Percentiles rank a stretch among this genome's conserved stretches.
These are phyloP conservation scores for Marasmius fiardii DNA, from an alignment of 1,284 basidiomycete genomes.

Conservation along the genomic window DNA sequence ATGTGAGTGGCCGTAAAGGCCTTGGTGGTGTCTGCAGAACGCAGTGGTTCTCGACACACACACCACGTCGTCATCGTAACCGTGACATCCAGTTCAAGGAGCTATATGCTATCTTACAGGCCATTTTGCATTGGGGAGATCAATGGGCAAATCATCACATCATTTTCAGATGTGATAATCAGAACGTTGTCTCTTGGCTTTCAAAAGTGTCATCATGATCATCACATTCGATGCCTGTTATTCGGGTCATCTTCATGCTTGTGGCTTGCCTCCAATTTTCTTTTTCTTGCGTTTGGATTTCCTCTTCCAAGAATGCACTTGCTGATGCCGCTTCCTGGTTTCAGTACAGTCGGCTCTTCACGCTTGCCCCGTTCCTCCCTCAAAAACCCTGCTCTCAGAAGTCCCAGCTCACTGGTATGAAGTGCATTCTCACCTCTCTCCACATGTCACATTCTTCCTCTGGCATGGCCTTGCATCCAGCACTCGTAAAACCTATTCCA, in stretches of 20 bases:
- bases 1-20: too few relatives aligned
- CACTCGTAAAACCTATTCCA: too few relatives aligned
- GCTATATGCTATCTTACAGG: conserved; percentile 18
- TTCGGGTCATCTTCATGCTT: too few relatives aligned
- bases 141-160: conserved; percentile 6
- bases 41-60: not conserved
- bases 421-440: too few relatives aligned
- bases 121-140: conserved; percentile 20
- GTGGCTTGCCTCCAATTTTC: conserved; percentile 1
- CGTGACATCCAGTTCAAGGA: conserved; percentile 24
- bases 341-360: not conserved
- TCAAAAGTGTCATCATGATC: not conserved
- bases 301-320: conserved; percentile 3
- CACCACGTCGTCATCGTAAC: conserved; percentile 14
- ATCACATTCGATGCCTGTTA: not conserved
- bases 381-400: conserved; percentile 15
- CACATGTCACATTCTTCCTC: too few relatives aligned
- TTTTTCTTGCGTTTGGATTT: conserved; percentile 6
- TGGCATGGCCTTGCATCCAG: too few relatives aligned
- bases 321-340: conserved; percentile 8
- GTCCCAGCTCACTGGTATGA: too few relatives aligned
- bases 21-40: not conserved
- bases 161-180: not conserved
- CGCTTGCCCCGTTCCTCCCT: not conserved
- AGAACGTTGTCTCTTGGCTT: not conserved